Evolutionary conservation across 805 yeast species (phyloP).

Genomic region (Hanseniaspora meyeri): DNA sequence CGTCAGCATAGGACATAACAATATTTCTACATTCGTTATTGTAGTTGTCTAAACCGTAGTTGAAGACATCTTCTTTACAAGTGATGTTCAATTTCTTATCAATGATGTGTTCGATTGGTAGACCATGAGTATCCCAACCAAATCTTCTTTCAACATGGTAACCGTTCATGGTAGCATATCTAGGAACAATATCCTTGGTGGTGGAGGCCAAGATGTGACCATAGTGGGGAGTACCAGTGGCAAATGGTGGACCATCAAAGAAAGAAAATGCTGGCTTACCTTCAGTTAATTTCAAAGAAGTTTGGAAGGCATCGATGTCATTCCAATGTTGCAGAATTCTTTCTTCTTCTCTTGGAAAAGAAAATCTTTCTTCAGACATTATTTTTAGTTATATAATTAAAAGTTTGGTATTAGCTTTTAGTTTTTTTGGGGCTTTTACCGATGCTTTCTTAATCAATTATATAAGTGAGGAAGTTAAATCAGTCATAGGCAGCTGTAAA

Average conservation of each 20-base stretch:
- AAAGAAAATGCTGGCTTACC: conserved; percentile 82
- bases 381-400: background rate
- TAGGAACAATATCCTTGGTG: conserved; percentile 90
- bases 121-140: conserved; percentile 99
- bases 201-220: conserved; percentile 97
- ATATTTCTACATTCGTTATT: conserved; percentile 90
- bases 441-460: too few species aligned
- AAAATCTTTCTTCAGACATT: conserved; percentile 31
- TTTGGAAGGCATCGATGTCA: conserved; percentile 87
- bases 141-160: conserved; percentile 91
- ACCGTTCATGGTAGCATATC: conserved; percentile 97
- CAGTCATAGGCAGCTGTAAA: too few species aligned
- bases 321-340: conserved; percentile 71
- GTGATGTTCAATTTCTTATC: conserved; percentile 93
- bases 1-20: conserved; percentile 92
- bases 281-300: conserved; percentile 67
- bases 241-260: conserved; percentile 99
- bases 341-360: conserved; percentile 85
- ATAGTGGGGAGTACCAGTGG: conserved; percentile 98
- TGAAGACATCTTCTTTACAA: conserved; percentile 88
- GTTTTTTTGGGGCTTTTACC: too few species aligned
- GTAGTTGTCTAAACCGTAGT: conserved; percentile 85
- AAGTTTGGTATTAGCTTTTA: background rate
- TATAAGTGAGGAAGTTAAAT: too few species aligned
- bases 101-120: conserved; percentile 96